phyloP scores from a whole-genome alignment of 441 rosid species.

The Erodium chrysanthum region DNA sequence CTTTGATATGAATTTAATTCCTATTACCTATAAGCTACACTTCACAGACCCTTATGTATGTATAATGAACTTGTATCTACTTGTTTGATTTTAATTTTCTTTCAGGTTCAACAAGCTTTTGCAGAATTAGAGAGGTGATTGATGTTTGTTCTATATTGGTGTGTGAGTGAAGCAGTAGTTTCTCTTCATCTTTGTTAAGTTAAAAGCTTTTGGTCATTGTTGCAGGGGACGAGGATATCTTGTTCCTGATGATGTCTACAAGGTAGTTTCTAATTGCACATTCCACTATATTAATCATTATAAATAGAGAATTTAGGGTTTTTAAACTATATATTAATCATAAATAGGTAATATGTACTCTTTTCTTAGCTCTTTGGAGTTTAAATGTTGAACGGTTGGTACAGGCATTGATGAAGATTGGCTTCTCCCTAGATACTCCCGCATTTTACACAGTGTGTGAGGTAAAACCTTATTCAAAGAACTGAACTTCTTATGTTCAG shows the following conservation, averaged over 20 bases:
- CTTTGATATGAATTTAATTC: too few species aligned
- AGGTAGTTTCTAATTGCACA: neutral
- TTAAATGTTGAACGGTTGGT: slow-evolving; percentile 17
- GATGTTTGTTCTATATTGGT: neutral
- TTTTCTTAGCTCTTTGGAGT: neutral
- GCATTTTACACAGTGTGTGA: slow-evolving; percentile 56
- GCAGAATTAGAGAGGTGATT: slow-evolving; percentile 52
- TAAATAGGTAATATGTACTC: neutral
- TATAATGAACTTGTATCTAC: neutral
- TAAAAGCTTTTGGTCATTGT: neutral
- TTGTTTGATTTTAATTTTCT: slow-evolving; percentile 1
- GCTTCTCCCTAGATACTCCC: slow-evolving; percentile 52
- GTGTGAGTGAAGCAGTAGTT: neutral
- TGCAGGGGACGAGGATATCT: slow-evolving; percentile 49
- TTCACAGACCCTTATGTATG: neutral
- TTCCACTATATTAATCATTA: neutral
- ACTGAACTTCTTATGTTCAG: neutral
- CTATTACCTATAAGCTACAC: neutral
- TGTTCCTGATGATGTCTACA: slow-evolving; percentile 35
- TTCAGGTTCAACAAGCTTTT: slow-evolving; percentile 56
- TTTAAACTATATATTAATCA: too few species aligned
- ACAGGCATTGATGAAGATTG: slow-evolving; percentile 56
- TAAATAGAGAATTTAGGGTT: too few species aligned
- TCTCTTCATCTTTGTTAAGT: too few species aligned
- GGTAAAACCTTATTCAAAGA: slow-evolving; percentile 25